Percentiles rank a stretch among this genome's conserved stretches.
Evolutionary conservation across 169 alveolate species (phyloP).

Genomic region (Plasmodium billcollinsi): DNA sequence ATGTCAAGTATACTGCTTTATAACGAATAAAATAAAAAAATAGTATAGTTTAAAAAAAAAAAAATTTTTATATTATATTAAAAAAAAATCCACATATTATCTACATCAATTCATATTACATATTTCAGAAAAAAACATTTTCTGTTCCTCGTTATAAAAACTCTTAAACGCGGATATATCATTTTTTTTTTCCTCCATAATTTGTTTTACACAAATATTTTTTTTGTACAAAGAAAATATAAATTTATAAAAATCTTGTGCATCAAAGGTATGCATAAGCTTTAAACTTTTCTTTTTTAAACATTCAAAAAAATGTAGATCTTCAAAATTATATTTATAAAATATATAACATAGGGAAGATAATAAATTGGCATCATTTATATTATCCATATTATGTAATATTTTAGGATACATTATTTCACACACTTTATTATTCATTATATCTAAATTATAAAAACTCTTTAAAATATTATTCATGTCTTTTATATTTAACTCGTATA

Average conservation of each 20-base stretch:
- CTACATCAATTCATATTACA: slow-evolving; percentile 32
- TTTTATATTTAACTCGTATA: slow-evolving; percentile 53
- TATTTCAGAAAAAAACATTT: slow-evolving; percentile 30
- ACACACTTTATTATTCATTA: slow-evolving; percentile 45
- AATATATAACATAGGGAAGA: slow-evolving; percentile 67
- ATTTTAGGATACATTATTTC: slow-evolving; percentile 53
- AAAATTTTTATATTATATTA: neutral
- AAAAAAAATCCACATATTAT: neutral
- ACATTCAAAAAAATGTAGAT: slow-evolving; percentile 46
- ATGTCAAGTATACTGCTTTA: neutral
- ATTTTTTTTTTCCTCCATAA: slow-evolving; percentile 37
- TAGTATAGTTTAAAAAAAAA: too few relatives aligned
- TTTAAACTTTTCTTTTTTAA: slow-evolving; percentile 31
- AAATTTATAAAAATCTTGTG: slow-evolving; percentile 28
- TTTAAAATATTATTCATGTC: slow-evolving; percentile 53
- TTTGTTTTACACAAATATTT: slow-evolving; percentile 61
- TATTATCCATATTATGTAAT: slow-evolving; percentile 35
- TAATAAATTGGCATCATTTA: slow-evolving; percentile 24
- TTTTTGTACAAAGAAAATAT: slow-evolving; percentile 48
- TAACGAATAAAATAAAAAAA: neutral
- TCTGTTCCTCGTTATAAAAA: slow-evolving; percentile 51
- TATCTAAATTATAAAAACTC: slow-evolving; percentile 49
- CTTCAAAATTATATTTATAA: slow-evolving; percentile 47
- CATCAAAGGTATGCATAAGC: slow-evolving; percentile 32
- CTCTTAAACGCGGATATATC: slow-evolving; percentile 31